These are phyloP conservation scores for Tricholoma bakamatsutake DNA, from an alignment of 768 basidiomycete species.

Conservation along the genomic window DNA sequence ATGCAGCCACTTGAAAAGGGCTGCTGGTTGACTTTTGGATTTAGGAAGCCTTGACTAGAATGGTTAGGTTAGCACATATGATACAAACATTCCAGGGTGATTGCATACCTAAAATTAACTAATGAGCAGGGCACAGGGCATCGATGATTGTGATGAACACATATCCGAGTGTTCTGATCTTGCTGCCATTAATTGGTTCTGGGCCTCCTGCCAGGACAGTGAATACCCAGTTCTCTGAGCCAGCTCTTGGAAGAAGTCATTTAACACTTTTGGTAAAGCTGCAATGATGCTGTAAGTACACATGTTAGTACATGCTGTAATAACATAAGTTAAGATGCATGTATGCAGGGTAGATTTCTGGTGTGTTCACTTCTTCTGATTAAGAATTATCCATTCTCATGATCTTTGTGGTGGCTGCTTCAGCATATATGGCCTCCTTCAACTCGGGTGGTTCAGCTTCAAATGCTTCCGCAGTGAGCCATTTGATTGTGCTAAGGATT, in stretches of 20 bases:
- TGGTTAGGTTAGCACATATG: not conserved
- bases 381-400: not conserved
- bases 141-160: not conserved
- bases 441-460: not conserved
- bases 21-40: not conserved
- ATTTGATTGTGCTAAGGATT: not conserved
- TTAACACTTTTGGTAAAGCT: not conserved
- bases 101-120: not conserved
- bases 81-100: not conserved
- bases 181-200: not conserved
- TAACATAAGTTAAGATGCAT: not conserved
- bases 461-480: not conserved
- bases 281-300: not conserved
- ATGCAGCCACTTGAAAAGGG: not conserved
- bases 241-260: not conserved
- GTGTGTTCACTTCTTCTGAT: not conserved
- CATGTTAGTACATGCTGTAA: not conserved
- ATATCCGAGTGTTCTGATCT: not conserved
- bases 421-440: not conserved
- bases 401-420: not conserved
- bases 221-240: not conserved
- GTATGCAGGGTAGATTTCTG: not conserved
- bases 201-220: not conserved
- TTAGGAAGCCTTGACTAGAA: not conserved
- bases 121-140: not conserved